A percentile compares a stretch with the other conserved stretches of the same genome.
These are phyloP conservation scores for Nitzschia sp. DNA, from an alignment of 108 stramenopile species.

Conservation along the genomic window DNA sequence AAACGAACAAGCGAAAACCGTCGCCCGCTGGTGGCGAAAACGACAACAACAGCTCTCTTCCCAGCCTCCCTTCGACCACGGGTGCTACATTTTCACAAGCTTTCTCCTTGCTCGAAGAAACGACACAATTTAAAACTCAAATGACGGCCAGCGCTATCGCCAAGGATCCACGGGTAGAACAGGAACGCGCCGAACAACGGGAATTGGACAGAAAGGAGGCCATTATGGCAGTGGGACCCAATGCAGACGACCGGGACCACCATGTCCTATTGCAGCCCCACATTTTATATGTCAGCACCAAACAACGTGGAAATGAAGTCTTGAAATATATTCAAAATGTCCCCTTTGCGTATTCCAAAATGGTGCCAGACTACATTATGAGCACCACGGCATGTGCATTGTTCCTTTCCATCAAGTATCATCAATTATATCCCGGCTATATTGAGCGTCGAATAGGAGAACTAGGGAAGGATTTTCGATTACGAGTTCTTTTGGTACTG, in stretches of 20 bases:
- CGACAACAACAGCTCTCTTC: not conserved
- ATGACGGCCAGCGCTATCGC: not conserved
- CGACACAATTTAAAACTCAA: constrained; percentile 36
- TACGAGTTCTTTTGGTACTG: constrained; percentile 78
- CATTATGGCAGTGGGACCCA: constrained; percentile 21
- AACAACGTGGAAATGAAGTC: constrained; percentile 77
- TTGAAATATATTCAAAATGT: constrained; percentile 76
- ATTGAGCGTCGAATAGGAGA: constrained; percentile 70
- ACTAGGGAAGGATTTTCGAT: constrained; percentile 69
- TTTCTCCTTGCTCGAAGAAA: constrained; percentile 56
- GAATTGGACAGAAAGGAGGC: constrained; percentile 23
- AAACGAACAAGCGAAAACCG: not conserved
- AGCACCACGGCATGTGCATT: constrained; percentile 67
- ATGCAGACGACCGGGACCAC: constrained; percentile 41
- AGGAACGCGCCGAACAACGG: constrained; percentile 44
- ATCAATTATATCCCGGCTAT: constrained; percentile 73
- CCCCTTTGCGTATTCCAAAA: constrained; percentile 60
- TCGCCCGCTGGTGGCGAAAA: not conserved
- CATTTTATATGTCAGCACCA: constrained; percentile 69
- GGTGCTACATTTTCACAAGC: constrained; percentile 53
- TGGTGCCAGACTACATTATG: constrained; percentile 83
- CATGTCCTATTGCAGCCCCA: constrained; percentile 68
- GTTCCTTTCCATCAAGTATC: constrained; percentile 77
- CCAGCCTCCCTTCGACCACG: not conserved
- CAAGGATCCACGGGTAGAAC: not conserved